Base-by-base conservation (phyloP, 352 stramenopile genomes). In the Discostella stelligera region DNA sequence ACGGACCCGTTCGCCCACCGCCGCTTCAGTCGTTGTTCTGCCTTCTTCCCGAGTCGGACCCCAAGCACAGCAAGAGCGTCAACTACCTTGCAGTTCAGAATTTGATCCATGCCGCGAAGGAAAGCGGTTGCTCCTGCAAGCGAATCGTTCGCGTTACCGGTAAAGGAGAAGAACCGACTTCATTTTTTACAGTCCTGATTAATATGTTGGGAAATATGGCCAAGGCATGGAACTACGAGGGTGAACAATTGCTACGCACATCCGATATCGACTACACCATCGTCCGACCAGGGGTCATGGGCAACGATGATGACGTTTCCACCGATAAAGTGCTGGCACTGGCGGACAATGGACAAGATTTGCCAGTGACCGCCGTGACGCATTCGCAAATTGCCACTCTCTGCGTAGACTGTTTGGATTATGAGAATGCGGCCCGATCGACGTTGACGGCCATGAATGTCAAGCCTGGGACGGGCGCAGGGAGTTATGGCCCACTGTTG, bases 151-250 rank as follows among this genome's bases (percentile, higher is more conserved):
- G 86, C 14, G 80, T 91, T 25, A 91, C 86, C 21, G 86, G 86
- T 11, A 90, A 90, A 48, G 86, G 83, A 27, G 86, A 91, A 75
- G 41, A 79, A 61, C 86, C 86, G 8, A 80, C 60, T 3, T 20
- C 11, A 21, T 68, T 89, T 27, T 90, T 91, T 66, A 77, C 81
- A 18, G 74, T 91, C 13, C 61, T 90, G 7, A 88, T 91, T 32
- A 91, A 91, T 66, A 74, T 86, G 65, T 59, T 91, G 8, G 86
- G 86, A 25, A 77, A 66, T 20, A 84, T 90, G 70, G 84, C 83
- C 55, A 91, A 91, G 56, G 81, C 60, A 23, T 91, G 86, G 86
- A 91, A 91, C 61, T 91, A 91, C 56, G 74, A 91, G 71, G 86
- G 86, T 18, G 86, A 91, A 70, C 69, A 82, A 67, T 56, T 85